A percentile compares a stretch with the other conserved stretches of the same genome.
Evolutionary conservation across 2,329 filamentous ascomycete genomes (phyloP).

Genomic region (Ophioceras dolichostomum): DNA sequence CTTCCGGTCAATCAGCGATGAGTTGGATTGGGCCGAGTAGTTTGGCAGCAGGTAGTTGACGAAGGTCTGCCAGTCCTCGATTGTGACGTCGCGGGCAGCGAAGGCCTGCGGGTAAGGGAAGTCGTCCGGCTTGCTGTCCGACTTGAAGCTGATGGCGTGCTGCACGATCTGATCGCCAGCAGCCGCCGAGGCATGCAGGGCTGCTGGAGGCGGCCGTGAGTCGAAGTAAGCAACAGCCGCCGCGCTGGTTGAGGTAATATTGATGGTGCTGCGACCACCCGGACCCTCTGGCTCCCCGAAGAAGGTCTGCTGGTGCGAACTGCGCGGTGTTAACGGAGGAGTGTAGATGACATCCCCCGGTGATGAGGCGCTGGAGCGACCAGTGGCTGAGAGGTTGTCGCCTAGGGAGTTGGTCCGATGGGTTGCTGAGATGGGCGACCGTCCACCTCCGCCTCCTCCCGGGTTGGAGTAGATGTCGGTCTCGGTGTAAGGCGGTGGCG

Average conservation of each 20-base stretch:
- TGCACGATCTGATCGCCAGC: conserved; percentile 10
- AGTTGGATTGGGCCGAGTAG: conserved; percentile 29
- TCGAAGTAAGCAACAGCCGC: conserved; percentile 34
- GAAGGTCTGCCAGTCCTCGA: conserved; percentile 48
- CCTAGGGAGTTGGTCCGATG: conserved; percentile 11
- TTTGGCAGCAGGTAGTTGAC: conserved; percentile 42
- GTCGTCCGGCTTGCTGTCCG: conserved; percentile 24
- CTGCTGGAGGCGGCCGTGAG: conserved; percentile 22
- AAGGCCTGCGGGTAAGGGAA: conserved; percentile 28
- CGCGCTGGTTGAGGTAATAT: conserved; percentile 14
- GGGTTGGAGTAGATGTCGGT: conserved; percentile 41
- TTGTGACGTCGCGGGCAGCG: conserved; percentile 28
- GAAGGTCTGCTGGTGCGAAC: conserved; percentile 16
- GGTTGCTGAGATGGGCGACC: conserved; percentile 10
- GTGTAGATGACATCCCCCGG: conserved; percentile 35
- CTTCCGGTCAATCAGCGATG: conserved; percentile 36
- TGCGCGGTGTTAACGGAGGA: conserved; percentile 34
- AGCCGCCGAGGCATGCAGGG: conserved; percentile 2
- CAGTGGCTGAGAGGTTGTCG: conserved; percentile 23
- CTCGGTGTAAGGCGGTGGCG: conserved; percentile 43
- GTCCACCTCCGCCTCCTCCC: no score
- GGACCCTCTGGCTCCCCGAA: conserved; percentile 8
- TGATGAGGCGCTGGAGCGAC: conserved; percentile 22
- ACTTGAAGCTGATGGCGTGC: conserved; percentile 21
- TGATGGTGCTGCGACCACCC: not conserved